Evolutionary conservation across 1,284 basidiomycete genomes (phyloP).

Genomic region (Rhizoctonia solani): DNA sequence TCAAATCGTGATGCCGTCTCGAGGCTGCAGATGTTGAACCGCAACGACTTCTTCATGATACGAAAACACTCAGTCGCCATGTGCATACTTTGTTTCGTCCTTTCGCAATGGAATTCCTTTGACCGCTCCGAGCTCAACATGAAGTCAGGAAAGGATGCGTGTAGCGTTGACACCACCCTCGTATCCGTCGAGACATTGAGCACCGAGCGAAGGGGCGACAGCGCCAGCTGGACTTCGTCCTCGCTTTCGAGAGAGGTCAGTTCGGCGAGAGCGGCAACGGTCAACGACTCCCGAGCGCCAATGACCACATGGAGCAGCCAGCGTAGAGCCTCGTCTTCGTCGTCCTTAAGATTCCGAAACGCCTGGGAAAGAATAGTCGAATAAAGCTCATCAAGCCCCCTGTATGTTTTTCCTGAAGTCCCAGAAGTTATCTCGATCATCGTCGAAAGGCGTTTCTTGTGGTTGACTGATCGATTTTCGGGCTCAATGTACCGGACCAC

Average conservation of each 20-base stretch:
- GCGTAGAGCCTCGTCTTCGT: neutral
- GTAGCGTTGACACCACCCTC: neutral
- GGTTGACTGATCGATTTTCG: neutral
- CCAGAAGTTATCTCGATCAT: neutral
- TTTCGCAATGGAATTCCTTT: neutral
- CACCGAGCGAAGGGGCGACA: neutral
- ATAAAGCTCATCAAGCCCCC: neutral
- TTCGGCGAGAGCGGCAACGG: neutral
- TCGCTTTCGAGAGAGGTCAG: neutral
- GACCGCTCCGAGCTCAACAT: neutral
- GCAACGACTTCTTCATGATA: neutral
- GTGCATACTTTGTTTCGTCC: neutral
- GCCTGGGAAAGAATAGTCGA: neutral
- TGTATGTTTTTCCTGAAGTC: neutral
- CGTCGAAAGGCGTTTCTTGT: neutral
- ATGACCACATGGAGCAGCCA: neutral
- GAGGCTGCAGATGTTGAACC: no score
- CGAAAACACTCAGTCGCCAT: neutral
- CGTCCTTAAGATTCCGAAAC: neutral
- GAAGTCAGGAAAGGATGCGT: slow-evolving; percentile 9
- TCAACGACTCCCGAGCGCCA: neutral
- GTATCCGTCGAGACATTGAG: neutral
- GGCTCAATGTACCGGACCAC: slow-evolving; percentile 3
- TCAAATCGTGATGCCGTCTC: neutral
- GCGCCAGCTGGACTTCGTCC: neutral